Evolutionary conservation across 2,329 filamentous ascomycete genomes (phyloP).

Genomic region (Furcasterigmium sp.): DNA sequence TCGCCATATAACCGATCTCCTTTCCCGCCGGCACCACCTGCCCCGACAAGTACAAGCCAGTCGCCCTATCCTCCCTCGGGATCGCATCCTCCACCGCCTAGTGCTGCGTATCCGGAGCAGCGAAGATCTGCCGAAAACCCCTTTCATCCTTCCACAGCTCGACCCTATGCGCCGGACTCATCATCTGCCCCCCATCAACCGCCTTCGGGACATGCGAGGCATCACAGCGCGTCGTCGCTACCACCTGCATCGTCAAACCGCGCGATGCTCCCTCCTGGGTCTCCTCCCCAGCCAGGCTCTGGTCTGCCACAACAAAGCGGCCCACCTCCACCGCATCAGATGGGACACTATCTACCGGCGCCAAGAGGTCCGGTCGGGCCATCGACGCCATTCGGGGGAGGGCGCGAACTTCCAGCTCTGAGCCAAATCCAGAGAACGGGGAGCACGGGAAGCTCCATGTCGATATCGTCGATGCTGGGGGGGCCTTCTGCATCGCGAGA

Average conservation of each 20-base stretch:
- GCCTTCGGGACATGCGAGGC: conserved; percentile 31
- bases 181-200: conserved; percentile 20
- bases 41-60: conserved; percentile 10
- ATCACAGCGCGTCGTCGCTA: conserved; percentile 39
- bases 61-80: conserved; percentile 11
- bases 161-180: conserved; percentile 24
- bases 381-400: conserved; percentile 37
- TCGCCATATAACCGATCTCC: conserved; percentile 24
- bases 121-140: conserved; percentile 38
- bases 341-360: conserved; percentile 38
- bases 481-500: conserved; percentile 40
- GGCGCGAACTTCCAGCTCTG: conserved; percentile 49
- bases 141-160: conserved; percentile 30
- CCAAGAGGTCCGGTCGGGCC: conserved; percentile 39
- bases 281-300: conserved; percentile 33
- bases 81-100: conserved; percentile 8
- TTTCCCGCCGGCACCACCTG: conserved; percentile 8
- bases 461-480: conserved; percentile 56
- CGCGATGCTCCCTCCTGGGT: conserved; percentile 40
- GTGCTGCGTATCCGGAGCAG: conserved; percentile 23
- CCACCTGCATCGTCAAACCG: conserved; percentile 28
- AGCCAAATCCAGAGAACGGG: conserved; percentile 41
- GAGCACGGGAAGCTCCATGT: conserved; percentile 50
- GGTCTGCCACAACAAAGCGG: conserved; percentile 23
- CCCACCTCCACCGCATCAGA: conserved; percentile 22